These are phyloP conservation scores for Vigna trinervia DNA, from an alignment of 306 rosid genomes.

Conservation along the genomic window DNA sequence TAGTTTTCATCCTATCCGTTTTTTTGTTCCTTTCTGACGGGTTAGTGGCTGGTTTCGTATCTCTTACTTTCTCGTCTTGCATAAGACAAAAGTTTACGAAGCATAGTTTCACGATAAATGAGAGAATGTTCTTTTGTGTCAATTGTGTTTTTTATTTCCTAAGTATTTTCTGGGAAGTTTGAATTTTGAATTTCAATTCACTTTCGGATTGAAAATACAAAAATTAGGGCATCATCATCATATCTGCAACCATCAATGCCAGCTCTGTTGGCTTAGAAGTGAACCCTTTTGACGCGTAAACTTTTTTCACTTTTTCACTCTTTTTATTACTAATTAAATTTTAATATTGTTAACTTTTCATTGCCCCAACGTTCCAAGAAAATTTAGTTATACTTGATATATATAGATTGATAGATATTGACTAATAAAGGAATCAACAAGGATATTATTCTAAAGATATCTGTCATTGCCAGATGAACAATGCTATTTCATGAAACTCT, in stretches of 20 bases:
- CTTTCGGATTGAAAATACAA: background rate
- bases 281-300: background rate
- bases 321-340: background rate
- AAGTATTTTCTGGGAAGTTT: background rate
- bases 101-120: background rate
- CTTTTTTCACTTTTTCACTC: background rate
- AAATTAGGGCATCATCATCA: background rate
- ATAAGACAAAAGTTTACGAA: background rate
- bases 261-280: background rate
- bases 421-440: too few relatives aligned
- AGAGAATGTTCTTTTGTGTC: background rate
- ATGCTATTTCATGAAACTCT: background rate
- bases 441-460: too few relatives aligned
- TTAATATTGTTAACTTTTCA: background rate
- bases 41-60: background rate
- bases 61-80: background rate
- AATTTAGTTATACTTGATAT: background rate
- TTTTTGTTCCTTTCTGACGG: background rate
- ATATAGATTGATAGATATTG: too few relatives aligned
- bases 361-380: background rate
- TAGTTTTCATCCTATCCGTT: background rate
- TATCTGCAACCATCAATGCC: background rate
- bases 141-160: background rate
- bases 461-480: constrained; percentile 12
- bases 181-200: background rate